Evolutionary conservation across 805 yeast genomes (phyloP).

Genomic region (Ogataea saltuana): DNA sequence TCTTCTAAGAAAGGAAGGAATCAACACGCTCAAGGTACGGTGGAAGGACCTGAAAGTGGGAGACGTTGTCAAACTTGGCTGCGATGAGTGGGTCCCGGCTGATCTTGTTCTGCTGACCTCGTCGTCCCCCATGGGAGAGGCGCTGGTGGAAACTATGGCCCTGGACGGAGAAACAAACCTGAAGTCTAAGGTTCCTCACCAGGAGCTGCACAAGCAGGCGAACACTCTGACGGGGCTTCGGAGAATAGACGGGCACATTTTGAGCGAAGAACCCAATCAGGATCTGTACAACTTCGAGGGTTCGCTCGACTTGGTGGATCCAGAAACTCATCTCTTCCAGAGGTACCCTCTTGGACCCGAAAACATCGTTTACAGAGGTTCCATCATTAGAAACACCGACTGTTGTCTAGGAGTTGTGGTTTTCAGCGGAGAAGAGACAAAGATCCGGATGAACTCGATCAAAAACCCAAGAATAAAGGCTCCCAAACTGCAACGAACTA

Average conservation of each 20-base stretch:
- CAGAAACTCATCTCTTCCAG: slow-evolving; percentile 31
- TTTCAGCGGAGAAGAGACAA: slow-evolving; percentile 94
- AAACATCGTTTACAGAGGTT: slow-evolving; percentile 88
- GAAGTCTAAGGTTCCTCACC: slow-evolving; percentile 70
- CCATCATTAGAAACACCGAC: slow-evolving; percentile 81
- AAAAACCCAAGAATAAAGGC: slow-evolving; percentile 89
- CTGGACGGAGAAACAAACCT: slow-evolving; percentile 96
- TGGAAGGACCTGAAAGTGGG: slow-evolving; percentile 93
- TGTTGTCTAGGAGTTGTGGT: slow-evolving; percentile 75
- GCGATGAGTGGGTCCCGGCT: slow-evolving; percentile 94
- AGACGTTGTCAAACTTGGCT: slow-evolving; percentile 67
- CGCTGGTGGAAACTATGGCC: slow-evolving; percentile 93
- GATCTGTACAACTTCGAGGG: slow-evolving; percentile 95
- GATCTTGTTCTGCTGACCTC: slow-evolving; percentile 76
- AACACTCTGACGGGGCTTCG: slow-evolving; percentile 52
- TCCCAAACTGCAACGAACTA: slow-evolving; percentile 82
- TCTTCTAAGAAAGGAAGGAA: slow-evolving; percentile 20
- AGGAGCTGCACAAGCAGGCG: slow-evolving; percentile 55
- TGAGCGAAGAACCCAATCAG: slow-evolving; percentile 87
- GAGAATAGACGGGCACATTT: slow-evolving; percentile 51
- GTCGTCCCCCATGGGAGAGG: slow-evolving; percentile 60
- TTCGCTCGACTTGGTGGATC: slow-evolving; percentile 43
- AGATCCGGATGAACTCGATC: slow-evolving; percentile 92
- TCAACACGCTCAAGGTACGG: slow-evolving; percentile 27
- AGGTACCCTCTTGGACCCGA: slow-evolving; percentile 70